Evolutionary conservation across 768 basidiomycete genomes (phyloP).

Genomic region (Scleroderma bovista): DNA sequence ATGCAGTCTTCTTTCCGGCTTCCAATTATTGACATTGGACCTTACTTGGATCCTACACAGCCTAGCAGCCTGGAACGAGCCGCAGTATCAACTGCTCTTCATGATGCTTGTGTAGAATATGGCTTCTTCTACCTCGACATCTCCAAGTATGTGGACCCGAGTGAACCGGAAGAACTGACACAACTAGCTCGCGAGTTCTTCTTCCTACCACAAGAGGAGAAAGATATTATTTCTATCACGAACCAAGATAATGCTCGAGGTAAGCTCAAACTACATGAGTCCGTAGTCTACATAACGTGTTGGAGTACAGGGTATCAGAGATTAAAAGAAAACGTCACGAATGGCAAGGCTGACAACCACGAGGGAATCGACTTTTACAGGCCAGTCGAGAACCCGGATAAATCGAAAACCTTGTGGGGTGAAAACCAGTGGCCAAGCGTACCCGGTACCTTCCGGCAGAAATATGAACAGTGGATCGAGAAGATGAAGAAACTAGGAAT

Average conservation of each 20-base stretch:
- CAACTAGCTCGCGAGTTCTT: conserved; percentile 72
- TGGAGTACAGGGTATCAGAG: conserved; percentile 62
- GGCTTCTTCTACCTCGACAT: conserved; percentile 91
- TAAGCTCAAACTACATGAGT: conserved; percentile 29
- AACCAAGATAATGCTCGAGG: conserved; percentile 76
- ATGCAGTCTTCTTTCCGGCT: conserved; percentile 26
- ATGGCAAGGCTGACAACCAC: conserved; percentile 78
- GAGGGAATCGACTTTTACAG: conserved; percentile 82
- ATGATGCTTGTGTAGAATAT: conserved; percentile 67
- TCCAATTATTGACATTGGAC: conserved; percentile 69
- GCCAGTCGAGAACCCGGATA: conserved; percentile 66
- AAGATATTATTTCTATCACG: conserved; percentile 64
- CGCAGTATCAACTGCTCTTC: conserved; percentile 51
- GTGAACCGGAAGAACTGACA: conserved; percentile 62
- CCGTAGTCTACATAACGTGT: neutral
- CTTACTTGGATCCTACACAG: conserved; percentile 45
- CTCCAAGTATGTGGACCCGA: conserved; percentile 46
- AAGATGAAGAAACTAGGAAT: conserved; percentile 84
- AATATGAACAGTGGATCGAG: conserved; percentile 69
- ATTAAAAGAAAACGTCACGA: conserved; percentile 81
- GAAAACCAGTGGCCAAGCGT: conserved; percentile 82
- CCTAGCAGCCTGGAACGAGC: conserved; percentile 32
- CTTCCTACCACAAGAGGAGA: conserved; percentile 62
- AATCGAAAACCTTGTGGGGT: conserved; percentile 68
- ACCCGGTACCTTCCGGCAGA: conserved; percentile 45